Evolutionary conservation across 306 rosid genomes (phyloP).

Genomic region (Cucurbita ficifolia): DNA sequence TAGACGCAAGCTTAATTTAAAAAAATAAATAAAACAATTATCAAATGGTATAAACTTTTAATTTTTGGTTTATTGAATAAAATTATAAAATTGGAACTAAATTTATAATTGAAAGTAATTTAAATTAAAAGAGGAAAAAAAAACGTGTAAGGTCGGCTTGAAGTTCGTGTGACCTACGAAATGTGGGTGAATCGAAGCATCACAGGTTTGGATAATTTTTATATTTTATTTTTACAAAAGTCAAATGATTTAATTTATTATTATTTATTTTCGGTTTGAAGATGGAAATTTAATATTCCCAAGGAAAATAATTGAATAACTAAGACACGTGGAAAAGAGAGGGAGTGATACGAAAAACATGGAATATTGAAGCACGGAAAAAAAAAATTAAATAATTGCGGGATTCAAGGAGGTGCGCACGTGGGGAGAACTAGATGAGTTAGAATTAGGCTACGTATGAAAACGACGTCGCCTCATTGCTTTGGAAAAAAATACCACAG

Average conservation of each 20-base stretch:
- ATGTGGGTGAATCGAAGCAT: neutral
- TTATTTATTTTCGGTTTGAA: neutral
- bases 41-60: too few species aligned
- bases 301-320: neutral
- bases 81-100: too few species aligned
- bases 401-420: neutral
- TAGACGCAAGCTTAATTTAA: too few species aligned
- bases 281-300: neutral
- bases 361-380: neutral
- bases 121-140: too few species aligned
- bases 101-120: too few species aligned
- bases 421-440: neutral
- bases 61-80: too few species aligned
- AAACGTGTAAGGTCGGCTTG: too few species aligned
- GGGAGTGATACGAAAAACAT: neutral
- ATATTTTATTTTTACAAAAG: too few species aligned
- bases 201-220: neutral
- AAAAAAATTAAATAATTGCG: neutral
- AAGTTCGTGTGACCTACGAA: neutral
- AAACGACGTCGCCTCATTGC: neutral
- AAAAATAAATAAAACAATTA: too few species aligned
- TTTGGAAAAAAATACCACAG: neutral
- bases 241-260: too few species aligned
- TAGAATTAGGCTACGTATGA: neutral
- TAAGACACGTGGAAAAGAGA: neutral